Conservation (phyloP, 1,284 basidiomycete species). For the Ceratobasidium sp. region DNA sequence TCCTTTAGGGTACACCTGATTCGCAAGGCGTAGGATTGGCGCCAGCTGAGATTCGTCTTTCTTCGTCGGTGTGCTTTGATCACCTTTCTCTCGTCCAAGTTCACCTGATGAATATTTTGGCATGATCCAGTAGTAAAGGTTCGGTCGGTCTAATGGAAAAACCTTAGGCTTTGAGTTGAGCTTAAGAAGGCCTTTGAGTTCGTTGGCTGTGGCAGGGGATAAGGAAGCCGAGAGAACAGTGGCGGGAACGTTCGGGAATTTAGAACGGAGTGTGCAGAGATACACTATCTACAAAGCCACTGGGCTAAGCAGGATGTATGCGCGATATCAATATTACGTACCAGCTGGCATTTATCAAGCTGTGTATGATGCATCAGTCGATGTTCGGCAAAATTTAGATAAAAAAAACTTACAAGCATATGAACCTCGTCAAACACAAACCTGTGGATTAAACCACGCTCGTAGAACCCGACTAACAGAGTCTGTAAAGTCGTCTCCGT, state of each 20-base stretch:
- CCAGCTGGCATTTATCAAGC: neutral
- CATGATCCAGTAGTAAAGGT: constrained; percentile 13
- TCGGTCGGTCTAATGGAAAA: constrained; percentile 30
- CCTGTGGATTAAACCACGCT: constrained; percentile 8
- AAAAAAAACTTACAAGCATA: constrained; percentile 25
- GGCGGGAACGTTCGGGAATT: constrained; percentile 6
- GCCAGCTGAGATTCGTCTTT: constrained; percentile 10
- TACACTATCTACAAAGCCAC: neutral
- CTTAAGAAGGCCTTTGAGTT: neutral
- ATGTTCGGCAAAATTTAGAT: neutral
- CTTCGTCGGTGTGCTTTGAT: neutral
- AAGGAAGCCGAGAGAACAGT: constrained; percentile 32
- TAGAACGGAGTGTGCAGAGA: constrained; percentile 10
- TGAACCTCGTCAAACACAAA: constrained; percentile 39
- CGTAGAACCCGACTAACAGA: constrained; percentile 10
- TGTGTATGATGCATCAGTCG: neutral
- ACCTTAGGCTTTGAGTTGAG: neutral
- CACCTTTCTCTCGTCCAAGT: neutral
- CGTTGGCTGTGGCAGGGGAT: constrained; percentile 4
- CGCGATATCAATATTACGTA: neutral
- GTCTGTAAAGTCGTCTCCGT: constrained; percentile 7
- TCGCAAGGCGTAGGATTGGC: constrained; percentile 11
- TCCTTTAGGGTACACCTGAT: neutral
- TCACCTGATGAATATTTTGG: constrained; percentile 23
- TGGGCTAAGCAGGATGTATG: neutral